Percentiles rank a stretch among this genome's conserved stretches.
phyloP scores from a whole-genome alignment of 2,329 filamentous ascomycete species.

The Xylariomycetidae sp. region DNA sequence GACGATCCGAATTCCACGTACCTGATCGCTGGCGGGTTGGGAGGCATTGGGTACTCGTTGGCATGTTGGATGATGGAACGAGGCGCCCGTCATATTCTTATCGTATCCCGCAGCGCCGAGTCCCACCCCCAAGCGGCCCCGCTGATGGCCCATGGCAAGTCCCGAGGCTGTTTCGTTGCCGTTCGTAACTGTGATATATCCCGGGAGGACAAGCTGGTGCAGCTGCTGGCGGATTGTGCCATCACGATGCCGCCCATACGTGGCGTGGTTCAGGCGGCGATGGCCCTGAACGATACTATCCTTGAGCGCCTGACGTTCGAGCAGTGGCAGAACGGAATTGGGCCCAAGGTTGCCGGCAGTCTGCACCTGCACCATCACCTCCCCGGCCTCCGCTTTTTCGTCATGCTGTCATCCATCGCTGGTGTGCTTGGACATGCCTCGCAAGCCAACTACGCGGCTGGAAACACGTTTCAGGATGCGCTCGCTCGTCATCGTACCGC shows the following conservation, averaged over 20 bases:
- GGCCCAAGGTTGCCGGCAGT: conserved; percentile 9
- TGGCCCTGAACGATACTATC: conserved; percentile 10
- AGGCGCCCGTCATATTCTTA: conserved; percentile 17
- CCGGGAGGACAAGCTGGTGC: conserved; percentile 3
- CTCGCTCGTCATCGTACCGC: conserved; percentile 7
- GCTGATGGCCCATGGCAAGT: not conserved
- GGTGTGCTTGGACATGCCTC: conserved; percentile 29
- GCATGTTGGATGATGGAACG: conserved; percentile 22
- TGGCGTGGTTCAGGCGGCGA: conserved; percentile 11
- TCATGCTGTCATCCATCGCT: conserved; percentile 32
- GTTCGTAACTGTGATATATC: conserved; percentile 7
- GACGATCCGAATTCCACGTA: conserved; percentile 2
- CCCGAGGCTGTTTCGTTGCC: not conserved
- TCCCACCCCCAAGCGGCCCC: not conserved
- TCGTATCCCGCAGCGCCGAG: not conserved
- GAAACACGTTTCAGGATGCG: conserved; percentile 27
- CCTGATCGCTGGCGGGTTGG: conserved; percentile 15
- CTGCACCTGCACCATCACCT: conserved; percentile 17
- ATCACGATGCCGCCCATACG: conserved; percentile 6
- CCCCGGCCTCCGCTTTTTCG: conserved; percentile 29
- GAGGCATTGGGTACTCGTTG: conserved; percentile 28
- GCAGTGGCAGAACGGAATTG: conserved; percentile 4
- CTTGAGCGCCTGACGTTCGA: conserved; percentile 10
- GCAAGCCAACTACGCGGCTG: conserved; percentile 34
- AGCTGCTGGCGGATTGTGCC: not conserved